phyloP scores from a whole-genome alignment of 2,329 filamentous ascomycete species.

The Escovopsis sp. region DNA sequence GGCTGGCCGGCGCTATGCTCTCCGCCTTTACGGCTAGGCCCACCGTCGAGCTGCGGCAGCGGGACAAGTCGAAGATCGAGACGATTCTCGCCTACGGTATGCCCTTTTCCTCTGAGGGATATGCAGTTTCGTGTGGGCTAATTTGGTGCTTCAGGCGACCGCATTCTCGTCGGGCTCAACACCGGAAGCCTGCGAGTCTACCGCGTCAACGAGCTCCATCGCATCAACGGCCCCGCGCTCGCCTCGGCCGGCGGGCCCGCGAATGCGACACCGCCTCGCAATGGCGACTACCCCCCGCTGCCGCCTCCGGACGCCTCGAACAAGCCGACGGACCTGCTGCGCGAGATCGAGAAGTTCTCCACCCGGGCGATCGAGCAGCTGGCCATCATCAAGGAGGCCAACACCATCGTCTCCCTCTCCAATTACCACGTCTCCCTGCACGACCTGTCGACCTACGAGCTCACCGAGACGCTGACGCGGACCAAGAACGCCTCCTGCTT shows the following conservation, averaged over 20 bases:
- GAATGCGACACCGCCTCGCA: slow-evolving; percentile 14
- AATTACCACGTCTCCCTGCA: slow-evolving; percentile 82
- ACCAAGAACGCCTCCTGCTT: slow-evolving; percentile 85
- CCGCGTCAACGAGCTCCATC: slow-evolving; percentile 58
- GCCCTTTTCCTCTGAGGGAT: slow-evolving; percentile 5
- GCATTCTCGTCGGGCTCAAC: slow-evolving; percentile 81
- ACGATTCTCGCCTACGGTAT: slow-evolving; percentile 81
- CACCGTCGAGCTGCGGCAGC: slow-evolving; percentile 89
- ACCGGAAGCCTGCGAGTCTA: slow-evolving; percentile 83
- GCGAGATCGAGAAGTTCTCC: slow-evolving; percentile 91
- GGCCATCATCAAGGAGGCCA: slow-evolving; percentile 89
- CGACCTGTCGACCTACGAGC: slow-evolving; percentile 71
- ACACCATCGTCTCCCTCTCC: slow-evolving; percentile 77
- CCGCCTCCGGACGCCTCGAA: slow-evolving; percentile 16
- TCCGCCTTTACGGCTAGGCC: slow-evolving; percentile 93
- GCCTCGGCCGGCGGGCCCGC: slow-evolving; percentile 5
- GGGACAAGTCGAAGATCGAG: slow-evolving; percentile 96
- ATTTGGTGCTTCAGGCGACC: slow-evolving; percentile 48
- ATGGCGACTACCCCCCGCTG: slow-evolving; percentile 14
- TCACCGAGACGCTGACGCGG: slow-evolving; percentile 63
- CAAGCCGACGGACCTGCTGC: slow-evolving; percentile 66
- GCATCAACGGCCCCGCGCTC: slow-evolving; percentile 18
- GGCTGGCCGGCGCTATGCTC: slow-evolving; percentile 52
- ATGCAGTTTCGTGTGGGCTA: not conserved
- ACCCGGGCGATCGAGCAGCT: slow-evolving; percentile 82